phyloP scores from a whole-genome alignment of 139 green algal genomes.

The Trebouxia sp. region DNA sequence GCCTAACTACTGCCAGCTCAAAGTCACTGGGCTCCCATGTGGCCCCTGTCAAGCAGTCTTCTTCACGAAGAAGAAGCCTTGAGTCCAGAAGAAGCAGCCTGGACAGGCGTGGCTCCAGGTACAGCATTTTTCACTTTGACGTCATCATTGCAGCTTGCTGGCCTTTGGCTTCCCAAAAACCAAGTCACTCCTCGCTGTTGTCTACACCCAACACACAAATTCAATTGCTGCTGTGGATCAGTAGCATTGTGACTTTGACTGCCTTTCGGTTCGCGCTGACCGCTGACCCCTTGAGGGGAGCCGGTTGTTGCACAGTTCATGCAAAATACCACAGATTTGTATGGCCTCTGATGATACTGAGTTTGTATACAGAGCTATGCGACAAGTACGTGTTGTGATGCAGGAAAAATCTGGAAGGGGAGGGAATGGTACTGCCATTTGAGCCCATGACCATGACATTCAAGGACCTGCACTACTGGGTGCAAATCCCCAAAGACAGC shows the following conservation, averaged over 20 bases:
- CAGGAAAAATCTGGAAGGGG: neutral
- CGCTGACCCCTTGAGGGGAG: no score
- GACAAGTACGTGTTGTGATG: neutral
- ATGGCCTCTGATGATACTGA: no score
- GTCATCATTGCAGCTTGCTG: no score
- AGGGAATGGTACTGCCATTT: slow-evolving; percentile 39
- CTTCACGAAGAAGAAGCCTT: neutral
- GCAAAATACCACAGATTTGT: no score
- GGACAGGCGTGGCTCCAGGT: slow-evolving; percentile 16
- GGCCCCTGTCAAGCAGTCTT: neutral
- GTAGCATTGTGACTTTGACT: no score
- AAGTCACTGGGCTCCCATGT: neutral
- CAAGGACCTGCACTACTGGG: slow-evolving; percentile 37
- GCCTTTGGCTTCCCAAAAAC: no score
- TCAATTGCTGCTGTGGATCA: no score
- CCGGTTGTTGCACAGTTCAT: no score
- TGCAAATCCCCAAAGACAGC: slow-evolving; percentile 35
- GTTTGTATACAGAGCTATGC: no score
- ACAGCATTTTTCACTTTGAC: neutral
- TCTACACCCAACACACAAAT: no score
- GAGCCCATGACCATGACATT: slow-evolving; percentile 34
- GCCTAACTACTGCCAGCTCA: neutral
- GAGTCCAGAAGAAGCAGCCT: neutral
- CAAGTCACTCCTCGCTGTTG: no score
- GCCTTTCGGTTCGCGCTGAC: no score